Percentiles rank a stretch among this genome's conserved stretches.
phyloP scores from a whole-genome alignment of 768 basidiomycete species.

The Serendipita sp. region DNA sequence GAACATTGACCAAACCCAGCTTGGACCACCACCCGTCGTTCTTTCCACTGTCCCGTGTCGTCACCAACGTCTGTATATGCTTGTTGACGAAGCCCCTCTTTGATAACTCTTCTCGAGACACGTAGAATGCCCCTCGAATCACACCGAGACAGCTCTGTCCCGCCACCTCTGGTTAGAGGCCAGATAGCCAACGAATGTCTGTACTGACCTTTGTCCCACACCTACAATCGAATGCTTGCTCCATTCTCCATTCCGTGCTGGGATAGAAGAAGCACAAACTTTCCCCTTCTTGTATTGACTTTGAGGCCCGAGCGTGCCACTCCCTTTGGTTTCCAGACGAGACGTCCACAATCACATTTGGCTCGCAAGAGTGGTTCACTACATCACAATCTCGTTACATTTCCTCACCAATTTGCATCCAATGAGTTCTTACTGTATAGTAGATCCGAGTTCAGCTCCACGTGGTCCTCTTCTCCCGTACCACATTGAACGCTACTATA shows the following conservation, averaged over 20 bases:
- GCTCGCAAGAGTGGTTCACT: conserved; percentile 52
- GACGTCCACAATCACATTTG: conserved; percentile 40
- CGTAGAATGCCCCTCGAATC: no score
- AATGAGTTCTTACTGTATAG: conserved; percentile 31
- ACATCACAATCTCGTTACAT: not conserved
- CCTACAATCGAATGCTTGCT: conserved; percentile 38
- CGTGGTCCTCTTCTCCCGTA: conserved; percentile 30
- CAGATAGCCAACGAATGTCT: not conserved
- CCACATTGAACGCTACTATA: conserved; percentile 42
- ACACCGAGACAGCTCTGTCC: no score
- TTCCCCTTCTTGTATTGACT: conserved; percentile 24
- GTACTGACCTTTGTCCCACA: conserved; percentile 29
- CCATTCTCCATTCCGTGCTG: conserved; percentile 56
- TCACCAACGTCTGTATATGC: no score
- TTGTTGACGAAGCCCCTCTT: no score
- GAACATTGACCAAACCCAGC: no score
- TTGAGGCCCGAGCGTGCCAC: conserved; percentile 36
- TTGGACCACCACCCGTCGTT: no score
- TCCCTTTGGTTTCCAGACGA: conserved; percentile 24
- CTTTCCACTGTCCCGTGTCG: no score
- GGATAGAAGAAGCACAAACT: conserved; percentile 48
- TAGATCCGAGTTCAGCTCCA: conserved; percentile 45
- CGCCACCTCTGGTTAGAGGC: no score
- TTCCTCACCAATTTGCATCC: not conserved
- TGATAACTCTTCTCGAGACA: no score